Percentiles rank a stretch among this genome's conserved stretches.
Conservation (phyloP, 257 asterid species). For the Voacanga thouarsii region DNA sequence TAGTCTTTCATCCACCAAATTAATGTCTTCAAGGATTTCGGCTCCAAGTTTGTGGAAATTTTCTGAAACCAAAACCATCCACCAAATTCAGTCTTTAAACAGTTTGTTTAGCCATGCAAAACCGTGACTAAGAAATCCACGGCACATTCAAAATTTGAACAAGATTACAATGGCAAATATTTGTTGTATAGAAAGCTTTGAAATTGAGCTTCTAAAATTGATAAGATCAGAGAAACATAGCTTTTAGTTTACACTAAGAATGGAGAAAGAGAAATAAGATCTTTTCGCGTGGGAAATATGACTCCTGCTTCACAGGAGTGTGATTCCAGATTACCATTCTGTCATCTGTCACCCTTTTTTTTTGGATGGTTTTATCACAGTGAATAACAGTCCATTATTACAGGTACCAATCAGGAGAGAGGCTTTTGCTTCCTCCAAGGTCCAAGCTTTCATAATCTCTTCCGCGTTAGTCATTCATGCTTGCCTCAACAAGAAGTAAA, state of each 20-base stretch:
- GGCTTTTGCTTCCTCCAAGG: background rate
- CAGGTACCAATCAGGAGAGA: background rate
- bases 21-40: background rate
- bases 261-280: slow-evolving; percentile 1
- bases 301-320: background rate
- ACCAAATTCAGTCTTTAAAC: background rate
- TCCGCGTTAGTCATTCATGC: background rate
- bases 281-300: background rate
- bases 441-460: slow-evolving; percentile 2
- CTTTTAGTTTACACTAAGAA: background rate
- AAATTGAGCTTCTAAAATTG: background rate
- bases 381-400: background rate
- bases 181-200: background rate
- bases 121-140: background rate
- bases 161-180: too few species aligned
- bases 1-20: background rate
- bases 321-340: background rate
- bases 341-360: background rate
- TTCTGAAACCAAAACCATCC: background rate
- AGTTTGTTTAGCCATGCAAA: background rate
- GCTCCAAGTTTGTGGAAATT: background rate
- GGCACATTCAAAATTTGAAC: background rate
- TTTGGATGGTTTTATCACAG: background rate
- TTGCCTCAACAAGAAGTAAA: background rate
- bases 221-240: background rate